Evolutionary conservation across 2,329 filamentous ascomycete genomes (phyloP), one percentile per base, ranked within the genome.

Genomic region (Rhytidhysteron rufulum): DNA sequence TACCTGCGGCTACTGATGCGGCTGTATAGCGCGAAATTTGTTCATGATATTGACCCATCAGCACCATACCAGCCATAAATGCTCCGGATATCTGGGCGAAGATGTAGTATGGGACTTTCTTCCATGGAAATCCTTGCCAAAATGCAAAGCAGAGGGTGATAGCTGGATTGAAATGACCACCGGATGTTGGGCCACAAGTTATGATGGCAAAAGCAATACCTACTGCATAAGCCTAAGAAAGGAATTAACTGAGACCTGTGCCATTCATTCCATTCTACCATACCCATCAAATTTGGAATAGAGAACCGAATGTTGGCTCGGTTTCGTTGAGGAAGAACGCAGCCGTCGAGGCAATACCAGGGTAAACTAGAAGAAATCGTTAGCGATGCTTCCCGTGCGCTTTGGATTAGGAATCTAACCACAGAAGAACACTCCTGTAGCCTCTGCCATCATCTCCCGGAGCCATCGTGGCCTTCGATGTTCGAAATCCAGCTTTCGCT

Each of bases 131-230:
- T 3, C 74, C 77, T 61, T 79, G 74, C 75, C 74, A 82, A 29
- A 58, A 49, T 10, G 64, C 63, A 42, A 67, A 65, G 47, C 60
- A 65, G 41, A 69, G 57, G 4, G 65, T 66, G 22, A 69, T 62
- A 32, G 63, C 61, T 3, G 74, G 74, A 47, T 78, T 77, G 53
- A 79, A 77, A 48, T 79, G 75, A 1, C 73, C 77, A 41, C 78
- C 77, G 5, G 70, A 75, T 2, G 70, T 74, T 2, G 74, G 62
- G 5, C 67, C 77, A 48, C 74, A 78, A 25, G 70, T 74, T 40
- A 79, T 78, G 57, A 80, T 78, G 32, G 77, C 77, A 48, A 79
- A 77, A 11, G 75, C 73, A 50, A 80, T 79, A 4, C 78, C 77
- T 13, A 80, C 54, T 4, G 73, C 74, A 53, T 76, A 80, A 2